Base-by-base conservation (phyloP, 202 grass and related monocot genomes). In the Hordeum pubiflorum region DNA sequence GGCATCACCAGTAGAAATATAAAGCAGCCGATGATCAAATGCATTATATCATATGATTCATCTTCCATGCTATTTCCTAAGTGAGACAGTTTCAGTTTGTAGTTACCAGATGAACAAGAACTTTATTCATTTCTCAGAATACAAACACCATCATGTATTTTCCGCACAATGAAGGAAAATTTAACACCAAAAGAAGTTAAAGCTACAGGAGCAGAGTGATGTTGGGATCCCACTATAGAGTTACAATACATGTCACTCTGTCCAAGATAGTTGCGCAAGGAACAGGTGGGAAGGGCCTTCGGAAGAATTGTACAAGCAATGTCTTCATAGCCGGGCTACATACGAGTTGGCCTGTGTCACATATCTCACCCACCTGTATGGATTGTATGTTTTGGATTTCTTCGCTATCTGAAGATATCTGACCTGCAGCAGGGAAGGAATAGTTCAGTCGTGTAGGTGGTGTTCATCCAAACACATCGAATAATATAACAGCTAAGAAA, bases 351-450 rank as follows among this genome's bases (percentile, higher is more conserved):
- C 90, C 69, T 98, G 96, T 6, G 96, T 98, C 70, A 95, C 92
- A 48, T 98, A 98, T 91, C 96, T 86, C 77, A 98, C 96, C 96
- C 96, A 98, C 59, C 96, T 86, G 71, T 95, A 98, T 4, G 96
- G 96, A 31, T 95, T 95, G 87, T 95, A 98, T 74, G 96, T 79
- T 72, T 94, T 94, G 4, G 92, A 98, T 81, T 95, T 98, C 88
- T 98, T 94, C 58, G 92, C 88, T 79, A 95, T 98, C 71, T 95
- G 96, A 55, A 98, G 88, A 91, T 98, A 98, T 88, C 96, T 91
- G 40, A 98, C 96, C 96, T 98, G 90, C 70, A 92, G 32, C 26
- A n/a, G 57, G 1, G 1, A 13, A 82, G 50, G 40, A 55, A 76
- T n/a, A 22, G 20, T 75, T 80, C 12, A 86, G 70, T 44, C 7